Base-by-base conservation (phyloP, 2,329 filamentous ascomycete species). In the Lizonia empirigonia region DNA sequence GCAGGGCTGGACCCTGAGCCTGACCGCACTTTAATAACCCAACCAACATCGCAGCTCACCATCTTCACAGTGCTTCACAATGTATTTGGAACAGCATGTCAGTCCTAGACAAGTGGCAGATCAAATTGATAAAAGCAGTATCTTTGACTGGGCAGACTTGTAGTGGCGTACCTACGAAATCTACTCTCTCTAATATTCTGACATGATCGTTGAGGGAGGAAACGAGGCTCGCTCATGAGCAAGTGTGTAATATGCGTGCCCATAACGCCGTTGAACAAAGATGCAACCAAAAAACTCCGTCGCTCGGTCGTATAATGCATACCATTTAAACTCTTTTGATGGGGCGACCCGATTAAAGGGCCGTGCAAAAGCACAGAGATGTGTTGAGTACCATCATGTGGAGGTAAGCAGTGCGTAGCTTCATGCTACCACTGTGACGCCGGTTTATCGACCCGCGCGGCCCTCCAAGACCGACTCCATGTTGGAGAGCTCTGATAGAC, bases 401-500 rank as follows among this genome's bases (percentile, higher is more conserved):
- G 24, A 40, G 41, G 15, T 27, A 30, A 33, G 20, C 26, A 30
- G 26, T 46, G 26, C 41, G 23, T 26, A 29, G 3, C 32, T 18
- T 12, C 4, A 20, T 4, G 2, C 10, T 20, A 24, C 42, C 40
- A 20, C 10, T 16, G 34, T 32, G 7, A 12, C 9, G 22, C 7
- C 10, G 4, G 8, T 20, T 42, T 13, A 52, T 18, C 49, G 49
- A 6, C 49, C 49, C 22, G 49, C 46, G 5, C 45, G 49, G 16
- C 49, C 49, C 20, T 52, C 49, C 32, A 52, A 20, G 18, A 52
- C 33, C 7, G 49, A 52, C 4, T 42, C 40, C 49, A 52, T 52
- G 37, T 50, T 50, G 26, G 40, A 45, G 20, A 52, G 13, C 37
- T 52, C 49, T 2, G 58, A 63, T 55, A 62, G 44, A 41, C 63